Evolutionary conservation across 2,329 filamentous ascomycete species (phyloP), one percentile per base, ranked within the genome.

Genomic region (Trichoderma asperellum): DNA sequence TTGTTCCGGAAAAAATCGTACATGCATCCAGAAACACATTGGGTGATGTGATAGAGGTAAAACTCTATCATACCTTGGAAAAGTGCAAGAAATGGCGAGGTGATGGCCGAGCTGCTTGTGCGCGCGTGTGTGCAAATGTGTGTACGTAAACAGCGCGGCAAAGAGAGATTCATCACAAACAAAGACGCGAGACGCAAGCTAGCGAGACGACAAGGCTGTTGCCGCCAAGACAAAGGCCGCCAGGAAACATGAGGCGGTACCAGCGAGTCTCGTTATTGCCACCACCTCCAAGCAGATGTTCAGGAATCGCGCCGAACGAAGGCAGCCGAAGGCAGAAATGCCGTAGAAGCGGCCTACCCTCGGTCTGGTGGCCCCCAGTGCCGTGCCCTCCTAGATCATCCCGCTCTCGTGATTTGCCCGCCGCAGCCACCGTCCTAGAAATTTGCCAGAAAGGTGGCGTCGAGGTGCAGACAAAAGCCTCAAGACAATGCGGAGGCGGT

Each of bases 121-220:
- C 52, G 21, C 35, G 29, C 14, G 64, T 49, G 68, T 68, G 34
- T 32, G 60, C 65, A 43, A 63, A 53, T 37, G 37, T 47, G 68
- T 62, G 68, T 57, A 57, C 37, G 32, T 53, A 47, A 75, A 72
- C 47, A 70, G 73, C 73, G 73, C 71, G 71, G 68, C 70, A 70
- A 72, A 73, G n/a, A 24, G 55, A n/a, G 34, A 58, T 57, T 52
- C 47, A 10, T 58, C 53, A 66, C 63, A 35, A 27, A 49, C 63
- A 56, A 57, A 43, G 62, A 57, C 34, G 47, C 43, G 24, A 56
- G 37, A 32, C 11, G 52, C 52, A 34, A 64, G n/a, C 35, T 56
- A 35, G 63, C 63, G 37, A 66, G 53, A 53, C 37, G 52, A 34
- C 61, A 64, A 56, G 61, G 61, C 62, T 65, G 24, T 57, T 37